Base-by-base conservation (phyloP, 108 stramenopile species). In the Discostella stelligeroides region DNA sequence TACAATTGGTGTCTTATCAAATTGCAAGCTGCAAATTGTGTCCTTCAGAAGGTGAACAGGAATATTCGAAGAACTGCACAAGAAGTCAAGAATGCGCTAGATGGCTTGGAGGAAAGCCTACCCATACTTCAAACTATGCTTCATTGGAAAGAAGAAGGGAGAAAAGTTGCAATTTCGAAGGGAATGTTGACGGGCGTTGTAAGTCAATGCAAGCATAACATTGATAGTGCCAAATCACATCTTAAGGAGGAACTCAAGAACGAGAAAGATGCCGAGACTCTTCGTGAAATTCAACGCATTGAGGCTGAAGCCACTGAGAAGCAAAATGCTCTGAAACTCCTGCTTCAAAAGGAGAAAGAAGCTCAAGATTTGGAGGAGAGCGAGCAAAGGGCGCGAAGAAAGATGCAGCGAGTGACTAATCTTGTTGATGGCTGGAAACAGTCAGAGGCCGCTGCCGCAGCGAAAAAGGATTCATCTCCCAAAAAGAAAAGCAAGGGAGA, bases 1-100 rank as follows among this genome's bases (percentile, higher is more conserved):
- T 94, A 91, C 67, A 89, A 94, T 63, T 76, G 84, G 63, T 91
- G 90, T 79, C 91, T 91, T 87, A 82, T 87, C 1, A 91, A 89
- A 75, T 68, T 94, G 15, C 88, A 89, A 60, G 89, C 90, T 20
- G 90, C 90, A 12, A 89, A 94, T 58, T 94, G 92, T 67, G 85
- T 94, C 15, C 69, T 94, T 60, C 88, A 89, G 50, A 94, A 91
- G 70, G 79, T 85, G 17, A 87, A 85, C 7, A 59, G 92, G 61
- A 87, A 87, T 55, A 91, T 94, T 61, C 89, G 86, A 7, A 50
- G 92, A 47, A 91, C 92, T n/a, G 89, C 88, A 0, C 62, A 86
- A 39, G 92, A 94, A 68, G 86, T 94, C 4, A 79, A 91, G 66
- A 84, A 88, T 38, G 89, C 92, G 0, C 65, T 94, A 15, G 76